Evolutionary conservation across 2,329 filamentous ascomycete species (phyloP).

Genomic region (Trichoderma semiorbis): DNA sequence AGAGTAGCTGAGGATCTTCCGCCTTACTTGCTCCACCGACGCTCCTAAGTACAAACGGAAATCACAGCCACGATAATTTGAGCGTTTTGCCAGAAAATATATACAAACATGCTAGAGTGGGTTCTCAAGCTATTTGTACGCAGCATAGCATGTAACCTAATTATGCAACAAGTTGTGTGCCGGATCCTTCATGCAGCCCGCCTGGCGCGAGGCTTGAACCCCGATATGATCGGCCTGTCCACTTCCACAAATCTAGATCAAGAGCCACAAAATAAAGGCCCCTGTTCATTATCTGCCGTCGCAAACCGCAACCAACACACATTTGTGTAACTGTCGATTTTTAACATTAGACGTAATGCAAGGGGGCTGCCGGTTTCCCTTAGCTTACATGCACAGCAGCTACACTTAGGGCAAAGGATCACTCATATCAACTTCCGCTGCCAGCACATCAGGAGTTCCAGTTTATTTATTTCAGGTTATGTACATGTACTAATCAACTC

Average conservation of each 20-base stretch:
- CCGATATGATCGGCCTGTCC: neutral
- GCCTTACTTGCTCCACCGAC: neutral
- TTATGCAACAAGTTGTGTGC: neutral
- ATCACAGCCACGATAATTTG: neutral
- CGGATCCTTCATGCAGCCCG: neutral
- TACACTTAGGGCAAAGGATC: neutral
- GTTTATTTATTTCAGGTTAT: neutral
- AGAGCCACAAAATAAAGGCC: neutral
- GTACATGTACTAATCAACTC: neutral
- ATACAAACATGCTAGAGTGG: neutral
- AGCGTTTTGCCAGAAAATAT: neutral
- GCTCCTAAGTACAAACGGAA: neutral
- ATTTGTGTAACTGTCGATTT: neutral
- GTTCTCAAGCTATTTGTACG: neutral
- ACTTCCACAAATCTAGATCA: neutral
- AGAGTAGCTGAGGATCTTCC: neutral
- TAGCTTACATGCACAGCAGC: neutral
- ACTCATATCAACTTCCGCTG: neutral
- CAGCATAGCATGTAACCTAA: neutral
- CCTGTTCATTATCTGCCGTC: neutral
- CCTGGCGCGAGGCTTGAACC: neutral
- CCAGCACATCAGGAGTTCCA: neutral
- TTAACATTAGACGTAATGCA: neutral
- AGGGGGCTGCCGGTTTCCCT: neutral
- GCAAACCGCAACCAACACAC: neutral